A percentile compares a stretch with the other conserved stretches of the same genome.
These are phyloP conservation scores for Aspergillus sp. DNA, from an alignment of 2,329 filamentous ascomycete species.

Conservation along the genomic window DNA sequence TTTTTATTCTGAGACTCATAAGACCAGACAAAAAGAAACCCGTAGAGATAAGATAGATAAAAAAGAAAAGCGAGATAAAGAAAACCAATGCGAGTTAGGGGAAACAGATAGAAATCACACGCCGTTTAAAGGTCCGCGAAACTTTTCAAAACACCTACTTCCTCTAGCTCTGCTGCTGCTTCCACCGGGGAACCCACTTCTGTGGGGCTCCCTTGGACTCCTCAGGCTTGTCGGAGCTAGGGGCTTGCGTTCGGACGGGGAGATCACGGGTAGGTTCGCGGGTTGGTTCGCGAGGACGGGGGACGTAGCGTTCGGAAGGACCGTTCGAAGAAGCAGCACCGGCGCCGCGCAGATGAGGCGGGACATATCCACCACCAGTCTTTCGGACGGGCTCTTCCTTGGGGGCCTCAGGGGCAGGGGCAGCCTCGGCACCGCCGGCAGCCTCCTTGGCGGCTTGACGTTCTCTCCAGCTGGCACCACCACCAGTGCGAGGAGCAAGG, in stretches of 20 bases:
- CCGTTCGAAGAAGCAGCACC: constrained; percentile 25
- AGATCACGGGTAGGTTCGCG: constrained; percentile 13
- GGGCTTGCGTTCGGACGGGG: constrained; percentile 8
- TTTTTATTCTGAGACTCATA: background rate
- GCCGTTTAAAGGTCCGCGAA: constrained; percentile 5
- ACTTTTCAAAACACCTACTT: constrained; percentile 8
- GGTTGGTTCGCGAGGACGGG: constrained; percentile 17
- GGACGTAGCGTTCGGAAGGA: constrained; percentile 18
- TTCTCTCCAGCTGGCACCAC: constrained; percentile 54
- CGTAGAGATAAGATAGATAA: too few relatives aligned
- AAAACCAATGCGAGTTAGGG: constrained; percentile 7
- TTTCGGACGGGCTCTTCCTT: constrained; percentile 26
- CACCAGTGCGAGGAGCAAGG: constrained; percentile 46
- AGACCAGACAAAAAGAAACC: background rate
- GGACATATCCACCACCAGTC: constrained; percentile 33
- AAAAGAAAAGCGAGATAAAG: background rate
- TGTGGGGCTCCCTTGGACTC: constrained; percentile 21
- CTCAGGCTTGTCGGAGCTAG: constrained; percentile 20
- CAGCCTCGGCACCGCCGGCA: constrained; percentile 12
- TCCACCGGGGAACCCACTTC: constrained; percentile 36
- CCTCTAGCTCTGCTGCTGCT: constrained; percentile 31
- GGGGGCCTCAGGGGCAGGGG: constrained; percentile 11
- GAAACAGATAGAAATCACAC: constrained; percentile 7
- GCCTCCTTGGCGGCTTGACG: constrained; percentile 50
- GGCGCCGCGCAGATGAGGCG: constrained; percentile 35